Conservation (phyloP, 2,329 filamentous ascomycete genomes). For the Claviceps maximensis region DNA sequence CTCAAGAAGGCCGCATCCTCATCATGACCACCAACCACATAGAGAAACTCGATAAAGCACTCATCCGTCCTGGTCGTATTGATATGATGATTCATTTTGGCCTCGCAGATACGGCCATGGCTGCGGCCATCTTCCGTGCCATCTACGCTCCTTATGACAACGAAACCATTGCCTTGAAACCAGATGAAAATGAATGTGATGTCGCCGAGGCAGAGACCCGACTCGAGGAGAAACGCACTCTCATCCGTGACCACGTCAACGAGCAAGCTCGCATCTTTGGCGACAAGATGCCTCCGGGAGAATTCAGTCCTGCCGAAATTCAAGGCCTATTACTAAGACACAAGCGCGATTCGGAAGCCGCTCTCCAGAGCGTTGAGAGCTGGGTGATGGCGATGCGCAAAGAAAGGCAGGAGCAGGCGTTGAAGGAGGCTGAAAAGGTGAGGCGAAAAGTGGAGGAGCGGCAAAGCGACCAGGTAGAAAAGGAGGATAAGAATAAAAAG, state of each 20-base stretch:
- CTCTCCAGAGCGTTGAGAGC: constrained; percentile 30
- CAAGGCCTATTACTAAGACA: constrained; percentile 45
- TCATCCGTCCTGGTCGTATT: constrained; percentile 49
- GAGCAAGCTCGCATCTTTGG: constrained; percentile 36
- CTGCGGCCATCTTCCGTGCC: constrained; percentile 40
- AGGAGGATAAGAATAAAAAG: constrained; percentile 1
- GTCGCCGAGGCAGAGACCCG: constrained; percentile 18
- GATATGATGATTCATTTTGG: constrained; percentile 47
- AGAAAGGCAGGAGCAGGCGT: constrained; percentile 31
- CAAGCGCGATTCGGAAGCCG: constrained; percentile 37
- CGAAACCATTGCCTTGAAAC: constrained; percentile 9
- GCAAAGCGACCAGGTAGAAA: neutral
- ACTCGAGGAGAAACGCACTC: constrained; percentile 17
- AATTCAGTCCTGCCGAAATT: constrained; percentile 48
- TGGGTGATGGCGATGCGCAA: constrained; percentile 38
- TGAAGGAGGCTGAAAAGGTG: constrained; percentile 14
- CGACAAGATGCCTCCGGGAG: constrained; percentile 34
- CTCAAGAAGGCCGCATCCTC: constrained; percentile 48
- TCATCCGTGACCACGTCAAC: constrained; percentile 28
- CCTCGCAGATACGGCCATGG: constrained; percentile 39
- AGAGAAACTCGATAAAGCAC: constrained; percentile 46
- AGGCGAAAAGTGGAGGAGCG: constrained; percentile 12
- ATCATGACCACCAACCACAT: constrained; percentile 55
- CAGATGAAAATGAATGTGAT: constrained; percentile 13
- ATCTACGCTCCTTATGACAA: constrained; percentile 41